Evolutionary conservation across 805 yeast species (phyloP).

Genomic region (Lachancea nothofagi): DNA sequence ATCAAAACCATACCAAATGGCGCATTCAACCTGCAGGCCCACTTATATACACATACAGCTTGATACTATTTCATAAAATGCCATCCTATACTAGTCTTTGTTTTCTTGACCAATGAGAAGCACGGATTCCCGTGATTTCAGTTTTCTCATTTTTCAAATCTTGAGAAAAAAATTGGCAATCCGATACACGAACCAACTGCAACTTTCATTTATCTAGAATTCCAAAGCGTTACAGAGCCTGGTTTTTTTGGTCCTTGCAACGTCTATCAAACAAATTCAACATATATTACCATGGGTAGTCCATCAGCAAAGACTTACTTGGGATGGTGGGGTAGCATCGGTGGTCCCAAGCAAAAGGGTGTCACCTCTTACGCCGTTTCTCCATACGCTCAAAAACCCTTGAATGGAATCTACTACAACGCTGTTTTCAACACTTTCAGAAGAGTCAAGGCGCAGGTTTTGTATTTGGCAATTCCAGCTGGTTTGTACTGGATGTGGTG

Average conservation of each 20-base stretch:
- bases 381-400: constrained; percentile 88
- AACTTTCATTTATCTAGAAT: no score
- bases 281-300: constrained; percentile 49
- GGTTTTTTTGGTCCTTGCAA: not conserved
- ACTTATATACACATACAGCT: no score
- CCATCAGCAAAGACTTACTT: constrained; percentile 70
- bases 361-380: constrained; percentile 85
- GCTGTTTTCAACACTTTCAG: constrained; percentile 91
- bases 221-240: not conserved
- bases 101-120: constrained; percentile 10
- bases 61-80: not conserved
- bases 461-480: constrained; percentile 74
- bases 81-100: not conserved
- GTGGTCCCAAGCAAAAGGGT: constrained; percentile 82
- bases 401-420: constrained; percentile 78
- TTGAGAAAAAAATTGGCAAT: not conserved
- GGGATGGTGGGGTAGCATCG: constrained; percentile 98
- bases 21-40: no score
- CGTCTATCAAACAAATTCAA: not conserved
- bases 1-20: no score
- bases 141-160: not conserved
- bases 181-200: not conserved
- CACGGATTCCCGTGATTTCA: not conserved
- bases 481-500: constrained; percentile 79
- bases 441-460: constrained; percentile 81